Evolutionary conservation across 202 grass and related monocot genomes (phyloP).

Genomic region (Panicum hallii): DNA sequence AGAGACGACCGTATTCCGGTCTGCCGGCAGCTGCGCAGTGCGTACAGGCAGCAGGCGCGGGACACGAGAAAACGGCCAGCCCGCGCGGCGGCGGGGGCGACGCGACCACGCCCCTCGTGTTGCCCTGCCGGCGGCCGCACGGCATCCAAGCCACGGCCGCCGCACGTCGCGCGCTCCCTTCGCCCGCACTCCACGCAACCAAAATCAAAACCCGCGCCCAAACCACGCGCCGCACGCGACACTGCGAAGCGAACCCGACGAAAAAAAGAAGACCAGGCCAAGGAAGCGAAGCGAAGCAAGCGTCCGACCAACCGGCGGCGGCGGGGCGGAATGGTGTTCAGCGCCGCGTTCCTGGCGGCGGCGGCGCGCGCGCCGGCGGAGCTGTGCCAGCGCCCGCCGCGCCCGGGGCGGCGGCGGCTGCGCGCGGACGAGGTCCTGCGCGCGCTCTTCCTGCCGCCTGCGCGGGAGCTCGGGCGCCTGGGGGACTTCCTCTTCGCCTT

Average conservation of each 20-base stretch:
- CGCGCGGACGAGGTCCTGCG: conserved; percentile 58
- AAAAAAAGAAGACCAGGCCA: background rate
- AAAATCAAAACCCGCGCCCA: background rate
- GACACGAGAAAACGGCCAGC: background rate
- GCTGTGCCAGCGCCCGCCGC: conserved; percentile 49
- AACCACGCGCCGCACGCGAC: background rate
- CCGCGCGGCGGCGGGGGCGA: conserved; percentile 1
- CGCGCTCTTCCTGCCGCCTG: conserved; percentile 46
- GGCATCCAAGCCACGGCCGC: background rate
- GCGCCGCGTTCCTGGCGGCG: conserved; percentile 33
- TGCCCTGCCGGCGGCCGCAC: background rate
- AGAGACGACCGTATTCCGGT: no score
- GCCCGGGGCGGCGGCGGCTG: conserved; percentile 41
- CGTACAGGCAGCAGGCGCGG: no score
- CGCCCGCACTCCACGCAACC: conserved; percentile 23
- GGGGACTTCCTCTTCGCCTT: conserved; percentile 51
- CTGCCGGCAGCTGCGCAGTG: no score
- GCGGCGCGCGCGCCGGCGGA: conserved; percentile 50
- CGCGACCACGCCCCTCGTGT: background rate
- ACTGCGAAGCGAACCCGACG: background rate
- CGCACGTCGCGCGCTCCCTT: background rate
- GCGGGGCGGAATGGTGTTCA: conserved; percentile 51
- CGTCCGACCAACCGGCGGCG: background rate
- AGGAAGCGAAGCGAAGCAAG: background rate
- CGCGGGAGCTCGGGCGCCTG: conserved; percentile 50